These are phyloP conservation scores for Talaromyces sp. DNA, from an alignment of 2,329 filamentous ascomycete species.

Conservation along the genomic window DNA sequence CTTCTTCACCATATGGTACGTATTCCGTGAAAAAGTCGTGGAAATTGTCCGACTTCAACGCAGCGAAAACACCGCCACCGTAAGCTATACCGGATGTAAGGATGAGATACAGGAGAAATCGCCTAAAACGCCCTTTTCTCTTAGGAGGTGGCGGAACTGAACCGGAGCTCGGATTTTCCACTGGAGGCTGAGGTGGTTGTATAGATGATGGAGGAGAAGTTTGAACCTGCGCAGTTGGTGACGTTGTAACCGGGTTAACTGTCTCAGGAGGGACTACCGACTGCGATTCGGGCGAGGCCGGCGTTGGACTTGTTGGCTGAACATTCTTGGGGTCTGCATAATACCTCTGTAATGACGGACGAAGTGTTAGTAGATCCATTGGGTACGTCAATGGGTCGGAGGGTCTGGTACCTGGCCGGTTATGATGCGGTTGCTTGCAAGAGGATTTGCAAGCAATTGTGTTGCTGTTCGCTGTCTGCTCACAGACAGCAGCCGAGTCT, in stretches of 20 bases:
- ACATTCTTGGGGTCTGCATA: slow-evolving; percentile 47
- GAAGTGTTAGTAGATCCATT: slow-evolving; percentile 26
- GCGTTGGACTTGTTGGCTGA: slow-evolving; percentile 35
- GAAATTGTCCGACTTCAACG: slow-evolving; percentile 92
- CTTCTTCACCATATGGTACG: slow-evolving; percentile 88
- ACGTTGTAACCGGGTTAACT: slow-evolving; percentile 43
- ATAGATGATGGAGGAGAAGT: slow-evolving; percentile 33
- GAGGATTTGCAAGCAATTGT: slow-evolving; percentile 42
- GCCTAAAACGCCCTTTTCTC: slow-evolving; percentile 68
- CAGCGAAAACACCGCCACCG: slow-evolving; percentile 84
- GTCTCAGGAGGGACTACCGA: slow-evolving; percentile 48
- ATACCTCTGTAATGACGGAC: slow-evolving; percentile 38
- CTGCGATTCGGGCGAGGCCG: slow-evolving; percentile 41
- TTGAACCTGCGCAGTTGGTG: slow-evolving; percentile 32
- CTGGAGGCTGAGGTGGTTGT: slow-evolving; percentile 22
- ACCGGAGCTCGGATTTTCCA: slow-evolving; percentile 27
- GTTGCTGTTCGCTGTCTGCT: slow-evolving; percentile 32
- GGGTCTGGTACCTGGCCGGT: slow-evolving; percentile 37
- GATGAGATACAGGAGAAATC: slow-evolving; percentile 70
- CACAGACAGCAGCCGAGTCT: slow-evolving; percentile 37
- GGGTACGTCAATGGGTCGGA: slow-evolving; percentile 23
- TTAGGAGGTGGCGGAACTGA: slow-evolving; percentile 46
- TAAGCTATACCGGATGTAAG: slow-evolving; percentile 74
- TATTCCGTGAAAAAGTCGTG: slow-evolving; percentile 99
- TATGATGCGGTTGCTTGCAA: slow-evolving; percentile 31